Base-by-base conservation (phyloP, 2,329 filamentous ascomycete species). In the Aspergillus pseudotamarii region DNA sequence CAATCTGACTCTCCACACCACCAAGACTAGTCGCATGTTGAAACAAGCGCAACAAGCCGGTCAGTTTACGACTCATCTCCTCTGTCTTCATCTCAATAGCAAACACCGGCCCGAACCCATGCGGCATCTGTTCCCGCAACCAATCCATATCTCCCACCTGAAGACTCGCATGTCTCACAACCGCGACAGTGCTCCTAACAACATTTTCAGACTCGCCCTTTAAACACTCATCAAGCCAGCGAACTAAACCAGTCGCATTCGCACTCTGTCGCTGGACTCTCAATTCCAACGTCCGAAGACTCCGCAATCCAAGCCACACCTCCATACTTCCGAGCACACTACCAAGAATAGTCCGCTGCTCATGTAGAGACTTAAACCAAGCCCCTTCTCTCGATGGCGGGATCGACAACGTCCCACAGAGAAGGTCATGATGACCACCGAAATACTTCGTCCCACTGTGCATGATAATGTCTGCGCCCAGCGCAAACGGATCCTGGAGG, bases 391-490 rank as follows among this genome's bases (percentile, higher is more conserved):
- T 82, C 6, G 93, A 85, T 0, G 88, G 87, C 34, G 98, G 80
- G 21, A 96, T 89, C 3, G 19, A 21, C 19, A 45, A 23, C 21
- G 21, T 45, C 21, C 95, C 95, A 74, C 92, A 96, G 6, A 99
- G 86, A 85, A 98, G 85, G 79, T 99, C 95, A 68, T 90, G 94
- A 80, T 99, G 95, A 0, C 95, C 95, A 26, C 95, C 95, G 68
- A 99, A 87, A 79, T 98, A 99, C 83, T 98, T 99, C n/a, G 94
- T 97, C 4, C 93, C 95, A 57, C 87, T 91, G 79, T 99, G 95
- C 91, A 98, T 91, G 36, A 97, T 87, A 1, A 94, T 79, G 78
- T 98, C 94, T 30, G 91, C 93, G 55, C 93, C 94, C 76, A 86
- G 90, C 32, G 77, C 74, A 72, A 98, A 95, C 0, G 95, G 94